Conservation (phyloP, 345 rosid genomes). For the Populus davidiana region DNA sequence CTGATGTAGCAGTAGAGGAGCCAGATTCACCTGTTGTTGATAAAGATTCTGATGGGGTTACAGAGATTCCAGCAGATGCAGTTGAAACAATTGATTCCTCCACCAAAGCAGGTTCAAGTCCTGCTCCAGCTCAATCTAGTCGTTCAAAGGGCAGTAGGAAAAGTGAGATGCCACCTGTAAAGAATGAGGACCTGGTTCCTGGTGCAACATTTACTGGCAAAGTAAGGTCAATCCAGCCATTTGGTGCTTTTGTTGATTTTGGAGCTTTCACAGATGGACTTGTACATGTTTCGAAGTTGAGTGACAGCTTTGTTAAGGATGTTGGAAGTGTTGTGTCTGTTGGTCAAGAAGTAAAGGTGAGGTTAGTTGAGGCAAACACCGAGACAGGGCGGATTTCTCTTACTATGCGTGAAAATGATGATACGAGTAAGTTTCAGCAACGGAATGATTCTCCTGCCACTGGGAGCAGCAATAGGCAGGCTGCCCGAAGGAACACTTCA, state of each 20-base stretch:
- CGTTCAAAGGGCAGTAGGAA: constrained; percentile 56
- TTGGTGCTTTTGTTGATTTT: constrained; percentile 83
- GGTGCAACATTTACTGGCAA: constrained; percentile 85
- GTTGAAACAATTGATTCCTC: constrained; percentile 36
- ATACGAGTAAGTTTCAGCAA: constrained; percentile 43
- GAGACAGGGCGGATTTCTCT: constrained; percentile 78
- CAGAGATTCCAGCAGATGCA: constrained; percentile 34
- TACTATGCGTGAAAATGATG: constrained; percentile 70
- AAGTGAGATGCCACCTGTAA: constrained; percentile 78
- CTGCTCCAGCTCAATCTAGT: constrained; percentile 40
- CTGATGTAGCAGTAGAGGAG: constrained; percentile 62
- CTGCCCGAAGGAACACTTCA: constrained; percentile 47
- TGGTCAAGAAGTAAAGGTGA: constrained; percentile 86
- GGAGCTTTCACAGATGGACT: constrained; percentile 93
- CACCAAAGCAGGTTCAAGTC: constrained; percentile 24
- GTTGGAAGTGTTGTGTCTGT: constrained; percentile 69
- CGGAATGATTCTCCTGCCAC: constrained; percentile 36
- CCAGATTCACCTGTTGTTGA: constrained; percentile 46
- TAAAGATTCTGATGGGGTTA: constrained; percentile 34
- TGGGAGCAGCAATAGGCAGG: constrained; percentile 42
- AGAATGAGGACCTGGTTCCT: constrained; percentile 67
- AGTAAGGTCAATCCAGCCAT: constrained; percentile 87
- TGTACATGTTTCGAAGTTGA: constrained; percentile 83
- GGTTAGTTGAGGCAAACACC: constrained; percentile 68
- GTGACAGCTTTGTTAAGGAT: constrained; percentile 79